Base-by-base conservation (phyloP, 768 basidiomycete species). In the Lactarius indigo region DNA sequence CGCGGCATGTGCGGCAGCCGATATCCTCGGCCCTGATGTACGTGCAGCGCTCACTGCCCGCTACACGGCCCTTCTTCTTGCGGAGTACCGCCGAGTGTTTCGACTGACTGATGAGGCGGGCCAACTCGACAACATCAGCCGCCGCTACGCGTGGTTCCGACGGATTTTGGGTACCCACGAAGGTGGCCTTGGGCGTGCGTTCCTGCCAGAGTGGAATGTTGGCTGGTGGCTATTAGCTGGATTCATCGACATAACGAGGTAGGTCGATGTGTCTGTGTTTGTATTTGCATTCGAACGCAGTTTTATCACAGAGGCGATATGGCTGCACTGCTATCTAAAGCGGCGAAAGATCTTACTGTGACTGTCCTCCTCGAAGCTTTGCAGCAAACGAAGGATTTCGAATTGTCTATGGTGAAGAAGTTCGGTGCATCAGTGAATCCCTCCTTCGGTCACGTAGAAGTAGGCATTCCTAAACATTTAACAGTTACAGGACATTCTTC, bases 11-110 rank as follows among this genome's bases (percentile, higher is more conserved):
- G 78, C 84, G n/a, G 93, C 93, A 2, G 85, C 94, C 6, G 96
- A 98, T 73, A 89, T 95, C 0, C 80, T 98, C 0, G 96, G 96
- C 1, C 78, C 81, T 6, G 96, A 98, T 66, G 88, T 93, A 65
- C 89, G 91, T 74, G 80, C 76, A 12, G 87, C 91, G 64, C 83
- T 97, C 63, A 82, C 98, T 15, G 92, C 96, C 61, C 89, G 94
- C 60, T 97, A 97, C 72, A 88, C 93, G 26, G 86, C 90, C 12
- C 83, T 96, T 18, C 93, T 97, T 71, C 82, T 99, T 30, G 93
- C 94, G 74, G 97, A 98, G 75, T 99, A 98, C 75, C 88, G 95
- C 13, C 89, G 95, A 26, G 96, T 99, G 74, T 98, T 99, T 79
- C 87, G 91, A 58, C 86, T 91, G 8, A 88, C 88, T 6, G 95